Base-by-base conservation (phyloP, 371 early-diverging fungal genomes). In the Vittaforma corneae region DNA sequence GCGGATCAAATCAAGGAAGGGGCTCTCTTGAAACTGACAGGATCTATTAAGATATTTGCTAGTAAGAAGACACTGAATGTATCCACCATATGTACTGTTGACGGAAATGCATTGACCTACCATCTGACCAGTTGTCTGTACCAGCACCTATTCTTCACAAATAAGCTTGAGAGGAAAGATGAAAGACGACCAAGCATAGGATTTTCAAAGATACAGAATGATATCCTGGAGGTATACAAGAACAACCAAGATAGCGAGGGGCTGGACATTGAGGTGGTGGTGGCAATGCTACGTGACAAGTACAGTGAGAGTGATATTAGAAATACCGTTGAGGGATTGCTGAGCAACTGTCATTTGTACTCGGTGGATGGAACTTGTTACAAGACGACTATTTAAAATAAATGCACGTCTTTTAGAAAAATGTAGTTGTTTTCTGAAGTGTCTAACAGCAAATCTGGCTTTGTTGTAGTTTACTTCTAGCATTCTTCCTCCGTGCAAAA, bases 171-270 rank as follows among this genome's bases (percentile, higher is more conserved):
- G 42, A 32, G 28, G 1, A 20, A 29, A 4, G 11, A 50, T 34
- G 38, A 34, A n/a, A 65, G 44, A n/a, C n/a, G 28, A 2, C 37
- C 30, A 11, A 37, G 30, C 20, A 53, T 51, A n/a, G 9, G 6
- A 20, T 24, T 9, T 29, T 9, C 58, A 18, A 73, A 47, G 46
- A 46, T 77, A n/a, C 52, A 73, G 16, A 66, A 70, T 18, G 74
- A 71, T 32, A 63, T 77, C 18, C 30, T 74, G 5, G 46, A 68
- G 32, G 50, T 62, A 40, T 60, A 58, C 34, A 68, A 65, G 33
- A 67, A 69, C 26, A 74, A 77, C 55, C 66, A 74, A 30, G 70
- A 69, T 53, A 60, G 59, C 22, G 56, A 68, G 18, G 77, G 77
- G 18, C 29, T 77, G 5, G 44, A 71, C 38, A 22, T 68, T 16